phyloP scores from a whole-genome alignment of 805 yeast genomes.

The Nakazawaea ishiwadae region DNA sequence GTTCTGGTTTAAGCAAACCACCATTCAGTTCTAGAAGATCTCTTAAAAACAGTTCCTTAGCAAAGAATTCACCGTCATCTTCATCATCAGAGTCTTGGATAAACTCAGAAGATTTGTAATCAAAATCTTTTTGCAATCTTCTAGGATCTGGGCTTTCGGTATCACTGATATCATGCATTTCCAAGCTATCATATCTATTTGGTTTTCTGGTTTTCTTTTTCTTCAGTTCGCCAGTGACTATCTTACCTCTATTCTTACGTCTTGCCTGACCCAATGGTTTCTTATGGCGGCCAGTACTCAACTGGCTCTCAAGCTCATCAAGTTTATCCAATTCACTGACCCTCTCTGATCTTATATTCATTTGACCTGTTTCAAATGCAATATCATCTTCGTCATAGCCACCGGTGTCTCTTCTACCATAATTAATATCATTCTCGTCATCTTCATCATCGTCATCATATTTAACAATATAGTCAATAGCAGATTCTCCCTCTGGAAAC shows the following conservation, averaged over 20 bases:
- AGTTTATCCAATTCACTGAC: slow-evolving; percentile 27
- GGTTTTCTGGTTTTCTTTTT: slow-evolving; percentile 14
- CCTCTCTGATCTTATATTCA: slow-evolving; percentile 12
- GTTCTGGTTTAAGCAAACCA: slow-evolving; percentile 9
- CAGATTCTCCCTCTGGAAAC: slow-evolving; percentile 29
- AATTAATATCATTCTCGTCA: slow-evolving; percentile 16
- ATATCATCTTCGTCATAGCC: slow-evolving; percentile 32
- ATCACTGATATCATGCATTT: slow-evolving; percentile 28
- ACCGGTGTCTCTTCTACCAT: slow-evolving; percentile 28
- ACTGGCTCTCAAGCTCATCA: slow-evolving; percentile 32
- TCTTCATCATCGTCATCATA: slow-evolving; percentile 14
- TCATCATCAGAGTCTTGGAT: slow-evolving; percentile 60
- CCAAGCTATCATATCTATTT: slow-evolving; percentile 16
- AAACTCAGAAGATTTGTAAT: slow-evolving; percentile 45
- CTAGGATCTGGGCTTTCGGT: slow-evolving; percentile 19
- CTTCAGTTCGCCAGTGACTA: slow-evolving; percentile 13
- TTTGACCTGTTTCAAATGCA: slow-evolving; percentile 20
- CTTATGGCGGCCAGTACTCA: slow-evolving; percentile 11
- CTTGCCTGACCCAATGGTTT: slow-evolving; percentile 13
- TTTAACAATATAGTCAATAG: slow-evolving; percentile 26
- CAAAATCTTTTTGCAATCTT: slow-evolving; percentile 6
- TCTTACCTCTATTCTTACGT: slow-evolving; percentile 17
- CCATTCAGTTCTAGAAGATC: slow-evolving; percentile 9
- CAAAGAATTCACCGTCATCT: slow-evolving; percentile 46
- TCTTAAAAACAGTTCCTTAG: slow-evolving; percentile 33